Evolutionary conservation across 495 filamentous ascomycete species (phyloP).

Genomic region (Penicillium argentinense): DNA sequence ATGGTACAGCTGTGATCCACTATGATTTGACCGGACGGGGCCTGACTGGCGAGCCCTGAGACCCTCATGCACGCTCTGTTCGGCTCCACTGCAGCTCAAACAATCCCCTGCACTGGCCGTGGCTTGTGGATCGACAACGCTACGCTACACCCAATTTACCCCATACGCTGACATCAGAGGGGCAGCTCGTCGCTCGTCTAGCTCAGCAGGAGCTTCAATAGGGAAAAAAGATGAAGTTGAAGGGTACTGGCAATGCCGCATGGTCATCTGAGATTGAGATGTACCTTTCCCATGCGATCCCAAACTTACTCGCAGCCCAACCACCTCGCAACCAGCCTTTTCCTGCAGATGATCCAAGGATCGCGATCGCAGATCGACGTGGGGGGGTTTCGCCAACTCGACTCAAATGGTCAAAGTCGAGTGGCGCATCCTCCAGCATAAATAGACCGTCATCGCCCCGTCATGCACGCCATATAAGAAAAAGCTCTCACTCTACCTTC

Average conservation of each 20-base stretch:
- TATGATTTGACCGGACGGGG: no score
- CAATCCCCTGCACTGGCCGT: neutral
- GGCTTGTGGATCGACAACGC: no score
- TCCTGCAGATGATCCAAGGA: neutral
- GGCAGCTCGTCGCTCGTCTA: neutral
- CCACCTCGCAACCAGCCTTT: neutral
- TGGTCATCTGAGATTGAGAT: neutral
- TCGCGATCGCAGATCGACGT: neutral
- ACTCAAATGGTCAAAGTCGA: neutral
- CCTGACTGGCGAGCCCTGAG: neutral
- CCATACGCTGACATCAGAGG: neutral
- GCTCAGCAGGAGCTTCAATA: no score
- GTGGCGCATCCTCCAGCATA: neutral
- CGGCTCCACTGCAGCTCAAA: neutral
- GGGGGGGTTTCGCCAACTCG: no score
- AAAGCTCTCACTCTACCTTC: neutral
- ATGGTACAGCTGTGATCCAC: neutral
- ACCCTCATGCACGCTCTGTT: neutral
- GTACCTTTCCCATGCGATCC: neutral
- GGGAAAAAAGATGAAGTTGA: neutral
- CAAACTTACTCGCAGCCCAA: neutral
- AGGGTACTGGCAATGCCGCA: no score
- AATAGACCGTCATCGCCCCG: slow-evolving; percentile 2
- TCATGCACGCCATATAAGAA: neutral
- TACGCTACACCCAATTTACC: neutral